phyloP scores from a whole-genome alignment of 495 filamentous ascomycete genomes.

The Rusavskia elegans region DNA sequence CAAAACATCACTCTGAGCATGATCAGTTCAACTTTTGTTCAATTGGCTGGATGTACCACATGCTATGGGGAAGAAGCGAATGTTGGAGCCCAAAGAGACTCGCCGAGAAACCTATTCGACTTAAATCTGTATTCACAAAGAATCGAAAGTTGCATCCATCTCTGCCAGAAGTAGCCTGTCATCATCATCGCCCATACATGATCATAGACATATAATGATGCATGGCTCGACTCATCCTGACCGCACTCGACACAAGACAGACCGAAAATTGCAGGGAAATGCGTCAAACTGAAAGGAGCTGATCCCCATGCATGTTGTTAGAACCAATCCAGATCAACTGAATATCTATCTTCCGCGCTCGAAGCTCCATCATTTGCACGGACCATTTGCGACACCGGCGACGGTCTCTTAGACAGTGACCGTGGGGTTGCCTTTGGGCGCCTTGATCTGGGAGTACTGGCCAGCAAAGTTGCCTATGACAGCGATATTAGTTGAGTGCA shows the following conservation, averaged over 20 bases:
- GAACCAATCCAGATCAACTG: neutral
- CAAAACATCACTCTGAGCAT: too few relatives aligned
- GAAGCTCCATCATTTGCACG: too few relatives aligned
- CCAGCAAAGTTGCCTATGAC: constrained; percentile 8
- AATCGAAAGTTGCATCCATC: too few relatives aligned
- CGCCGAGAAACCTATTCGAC: neutral
- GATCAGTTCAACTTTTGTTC: neutral
- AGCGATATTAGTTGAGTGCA: neutral
- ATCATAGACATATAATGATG: too few relatives aligned
- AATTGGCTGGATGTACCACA: neutral
- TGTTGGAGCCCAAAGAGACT: neutral
- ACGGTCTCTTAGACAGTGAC: constrained; percentile 20
- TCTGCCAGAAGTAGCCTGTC: too few relatives aligned
- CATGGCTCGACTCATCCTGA: too few relatives aligned
- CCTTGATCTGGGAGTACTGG: constrained; percentile 5
- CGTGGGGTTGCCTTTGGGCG: constrained; percentile 7
- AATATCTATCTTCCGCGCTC: neutral
- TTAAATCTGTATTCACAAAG: neutral
- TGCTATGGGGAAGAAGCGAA: constrained; percentile 5
- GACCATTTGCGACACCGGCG: neutral
- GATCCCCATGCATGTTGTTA: neutral
- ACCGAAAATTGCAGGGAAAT: neutral
- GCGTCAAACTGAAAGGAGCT: neutral
- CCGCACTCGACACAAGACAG: neutral
- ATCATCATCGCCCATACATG: too few relatives aligned